Evolutionary conservation across 23 red algal species (phyloP), one percentile per base, ranked within the genome.

Genomic region (Cyanidioschyzon merolae): DNA sequence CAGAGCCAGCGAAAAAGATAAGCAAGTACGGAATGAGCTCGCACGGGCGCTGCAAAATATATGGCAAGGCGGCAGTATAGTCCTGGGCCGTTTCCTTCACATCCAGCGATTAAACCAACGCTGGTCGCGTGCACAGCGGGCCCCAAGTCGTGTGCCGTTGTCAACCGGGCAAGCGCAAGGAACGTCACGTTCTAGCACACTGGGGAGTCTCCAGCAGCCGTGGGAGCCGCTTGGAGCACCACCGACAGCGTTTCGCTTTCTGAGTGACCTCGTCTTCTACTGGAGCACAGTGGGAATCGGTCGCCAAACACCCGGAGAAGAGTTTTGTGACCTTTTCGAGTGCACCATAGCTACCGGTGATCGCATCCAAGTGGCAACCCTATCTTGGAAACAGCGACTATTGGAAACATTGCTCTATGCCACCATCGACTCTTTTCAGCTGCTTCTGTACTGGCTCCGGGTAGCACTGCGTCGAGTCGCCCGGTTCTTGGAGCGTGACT

Each of bases 301-400:
- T 35, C n/a, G 21, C 2, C 63, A 71, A 35, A 71, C 63, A 35
- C 63, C 63, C 63, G 63, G 63, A 3, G 63, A 71, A 35, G 63
- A 71, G 29, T 71, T 27, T 32, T 25, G n/a, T 27, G 32, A 71
- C 63, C 63, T 71, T 35, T 71, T 32, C 30, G 63, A 71, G 32
- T 71, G 32, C 29, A 32, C n/a, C 3, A 17, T 17, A 3, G 32
- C 29, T 7, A 27, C n/a, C 63, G 63, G 63, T 32, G 63, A 25
- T 7, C 21, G 63, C 3, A 25, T 25, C 32, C 32, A 12, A 7
- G 30, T 71, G 12, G 16, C 3, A 27, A 7, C 63, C 7, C 21
- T 35, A 32, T 32, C 63, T 3, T 71, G 21, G 21, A 7, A 27
- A 35, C 63, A 35, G 29, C 63, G 63, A 32, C 16, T 71, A 3